These are phyloP conservation scores for Pleurotus pulmonarius DNA, from an alignment of 768 basidiomycete species.

Conservation along the genomic window DNA sequence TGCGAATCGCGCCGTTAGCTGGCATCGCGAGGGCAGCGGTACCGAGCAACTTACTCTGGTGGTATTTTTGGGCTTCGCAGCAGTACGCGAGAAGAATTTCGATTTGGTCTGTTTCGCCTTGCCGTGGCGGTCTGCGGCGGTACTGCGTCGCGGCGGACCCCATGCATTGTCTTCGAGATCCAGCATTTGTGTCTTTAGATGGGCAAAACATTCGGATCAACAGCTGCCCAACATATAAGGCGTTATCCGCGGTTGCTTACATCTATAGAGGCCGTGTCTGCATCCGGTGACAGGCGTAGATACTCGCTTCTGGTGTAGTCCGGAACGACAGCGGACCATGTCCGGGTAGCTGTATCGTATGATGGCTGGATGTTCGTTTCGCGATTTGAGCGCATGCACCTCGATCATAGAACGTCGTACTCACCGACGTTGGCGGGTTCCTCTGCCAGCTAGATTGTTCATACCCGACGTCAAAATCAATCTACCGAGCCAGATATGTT, in stretches of 20 bases:
- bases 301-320: background rate
- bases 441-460: background rate
- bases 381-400: background rate
- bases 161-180: conserved; percentile 38
- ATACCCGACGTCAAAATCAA: conserved; percentile 1
- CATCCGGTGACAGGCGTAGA: conserved; percentile 1
- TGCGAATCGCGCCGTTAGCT: no score
- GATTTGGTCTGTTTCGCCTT: background rate
- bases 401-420: background rate
- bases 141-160: conserved; percentile 23
- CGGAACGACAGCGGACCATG: background rate
- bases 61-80: background rate
- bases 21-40: no score
- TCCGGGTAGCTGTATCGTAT: background rate
- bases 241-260: background rate
- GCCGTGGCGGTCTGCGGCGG: conserved; percentile 7
- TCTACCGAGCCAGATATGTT: background rate
- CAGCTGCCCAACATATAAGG: background rate
- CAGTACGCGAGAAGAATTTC: background rate
- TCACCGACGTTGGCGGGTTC: background rate
- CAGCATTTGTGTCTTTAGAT: conserved; percentile 19
- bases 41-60: background rate
- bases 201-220: background rate
- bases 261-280: conserved; percentile 4
- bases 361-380: background rate